These are phyloP conservation scores for Pseudocercospora fijiensis DNA, from an alignment of 2,329 filamentous ascomycete genomes.

Conservation along the genomic window DNA sequence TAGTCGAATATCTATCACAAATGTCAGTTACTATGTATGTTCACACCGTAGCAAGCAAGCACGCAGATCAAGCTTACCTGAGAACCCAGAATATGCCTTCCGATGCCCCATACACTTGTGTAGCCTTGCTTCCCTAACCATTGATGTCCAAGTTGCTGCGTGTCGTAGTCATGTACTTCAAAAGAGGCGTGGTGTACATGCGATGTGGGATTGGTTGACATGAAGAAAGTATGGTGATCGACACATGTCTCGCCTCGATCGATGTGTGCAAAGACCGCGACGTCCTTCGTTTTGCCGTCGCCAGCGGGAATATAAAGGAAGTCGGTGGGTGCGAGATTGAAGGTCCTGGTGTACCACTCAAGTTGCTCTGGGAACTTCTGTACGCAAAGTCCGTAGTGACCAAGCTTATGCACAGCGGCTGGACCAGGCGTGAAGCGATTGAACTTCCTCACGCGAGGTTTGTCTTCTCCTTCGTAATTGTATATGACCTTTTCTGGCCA, in stretches of 20 bases:
- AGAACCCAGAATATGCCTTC: constrained; percentile 66
- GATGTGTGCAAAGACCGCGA: constrained; percentile 55
- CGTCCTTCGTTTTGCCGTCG: constrained; percentile 35
- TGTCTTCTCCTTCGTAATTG: constrained; percentile 41
- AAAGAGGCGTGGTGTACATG: constrained; percentile 65
- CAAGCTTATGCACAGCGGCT: constrained; percentile 50
- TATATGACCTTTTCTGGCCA: constrained; percentile 37
- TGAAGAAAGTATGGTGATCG: constrained; percentile 58
- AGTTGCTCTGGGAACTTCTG: constrained; percentile 20
- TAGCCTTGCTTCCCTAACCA: constrained; percentile 63
- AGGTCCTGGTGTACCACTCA: constrained; percentile 46
- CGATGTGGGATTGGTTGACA: constrained; percentile 42
- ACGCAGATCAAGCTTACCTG: constrained; percentile 42
- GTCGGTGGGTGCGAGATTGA: constrained; percentile 49
- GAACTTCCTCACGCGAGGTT: constrained; percentile 42
- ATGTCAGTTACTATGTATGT: constrained; percentile 7
- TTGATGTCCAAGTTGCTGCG: constrained; percentile 66
- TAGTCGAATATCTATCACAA: constrained; percentile 62
- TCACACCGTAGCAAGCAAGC: not conserved
- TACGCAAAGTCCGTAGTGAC: constrained; percentile 18
- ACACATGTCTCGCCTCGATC: constrained; percentile 49
- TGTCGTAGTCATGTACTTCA: constrained; percentile 69
- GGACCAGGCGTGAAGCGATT: constrained; percentile 49
- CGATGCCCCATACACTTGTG: constrained; percentile 67
- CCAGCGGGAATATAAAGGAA: constrained; percentile 41